These are phyloP conservation scores for Blastobotrys persicus DNA, from an alignment of 1,139 yeast species.

Conservation along the genomic window DNA sequence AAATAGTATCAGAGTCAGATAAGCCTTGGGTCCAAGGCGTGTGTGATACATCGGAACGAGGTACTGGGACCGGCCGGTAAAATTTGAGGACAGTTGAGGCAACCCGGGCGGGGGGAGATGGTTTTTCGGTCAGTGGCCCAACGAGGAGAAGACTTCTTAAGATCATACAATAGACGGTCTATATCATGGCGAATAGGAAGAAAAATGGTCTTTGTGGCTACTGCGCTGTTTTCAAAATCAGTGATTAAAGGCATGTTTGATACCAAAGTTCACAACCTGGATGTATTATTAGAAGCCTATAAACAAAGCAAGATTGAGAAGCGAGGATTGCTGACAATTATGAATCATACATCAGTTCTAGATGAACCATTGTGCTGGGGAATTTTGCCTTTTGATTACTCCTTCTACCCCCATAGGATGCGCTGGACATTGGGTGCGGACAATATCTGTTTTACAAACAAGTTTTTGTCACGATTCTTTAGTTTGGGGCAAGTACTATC, in stretches of 20 bases:
- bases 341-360: slow-evolving; percentile 93
- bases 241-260: slow-evolving; percentile 59
- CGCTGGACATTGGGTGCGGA: slow-evolving; percentile 96
- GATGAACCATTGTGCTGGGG: slow-evolving; percentile 95
- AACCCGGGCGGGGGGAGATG: slow-evolving; percentile 42
- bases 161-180: slow-evolving; percentile 41
- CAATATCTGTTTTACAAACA: slow-evolving; percentile 71
- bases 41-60: too few relatives aligned
- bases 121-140: slow-evolving; percentile 68
- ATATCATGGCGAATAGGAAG: slow-evolving; percentile 51
- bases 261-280: slow-evolving; percentile 59
- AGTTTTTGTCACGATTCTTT: slow-evolving; percentile 49
- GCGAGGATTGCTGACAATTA: slow-evolving; percentile 77
- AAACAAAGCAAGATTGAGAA: slow-evolving; percentile 61
- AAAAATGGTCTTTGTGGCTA: slow-evolving; percentile 64
- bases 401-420: slow-evolving; percentile 60
- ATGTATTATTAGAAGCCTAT: slow-evolving; percentile 62
- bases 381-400: slow-evolving; percentile 63
- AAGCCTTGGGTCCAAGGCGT: too few relatives aligned
- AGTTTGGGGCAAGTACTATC: slow-evolving; percentile 84
- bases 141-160: slow-evolving; percentile 74
- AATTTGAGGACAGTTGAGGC: not conserved
- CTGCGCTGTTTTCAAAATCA: slow-evolving; percentile 65
- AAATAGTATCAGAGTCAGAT: too few relatives aligned
- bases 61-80: not conserved